These are phyloP conservation scores for Chionographis japonica DNA, from an alignment of 106 monocot species.

Conservation along the genomic window DNA sequence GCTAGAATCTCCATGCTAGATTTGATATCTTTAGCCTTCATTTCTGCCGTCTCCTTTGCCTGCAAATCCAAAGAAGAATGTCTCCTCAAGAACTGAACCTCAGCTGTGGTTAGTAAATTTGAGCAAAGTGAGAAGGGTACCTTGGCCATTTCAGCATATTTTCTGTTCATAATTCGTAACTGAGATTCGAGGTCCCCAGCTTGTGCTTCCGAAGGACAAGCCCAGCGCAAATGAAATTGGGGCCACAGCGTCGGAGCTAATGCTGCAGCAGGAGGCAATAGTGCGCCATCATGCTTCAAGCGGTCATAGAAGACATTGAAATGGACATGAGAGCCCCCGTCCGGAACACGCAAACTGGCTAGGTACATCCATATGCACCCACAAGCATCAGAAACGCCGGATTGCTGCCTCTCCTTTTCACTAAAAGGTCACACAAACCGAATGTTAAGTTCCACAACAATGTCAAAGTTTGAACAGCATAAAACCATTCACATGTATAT, in stretches of 20 bases:
- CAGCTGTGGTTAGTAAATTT: too few species aligned
- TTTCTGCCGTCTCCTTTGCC: constrained; percentile 69
- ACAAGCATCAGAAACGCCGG: constrained; percentile 39
- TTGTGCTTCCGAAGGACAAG: constrained; percentile 81
- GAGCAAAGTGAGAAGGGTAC: constrained; percentile 26
- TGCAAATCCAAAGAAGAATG: constrained; percentile 18
- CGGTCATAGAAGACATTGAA: constrained; percentile 80
- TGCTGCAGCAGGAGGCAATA: constrained; percentile 85
- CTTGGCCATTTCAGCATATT: constrained; percentile 50
- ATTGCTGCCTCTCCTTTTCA: constrained; percentile 90
- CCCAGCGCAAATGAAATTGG: constrained; percentile 93
- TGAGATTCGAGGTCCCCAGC: constrained; percentile 66
- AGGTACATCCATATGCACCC: constrained; percentile 93
- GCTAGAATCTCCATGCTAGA: constrained; percentile 29
- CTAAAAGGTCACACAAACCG: constrained; percentile 21
- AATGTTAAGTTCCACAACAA: not conserved
- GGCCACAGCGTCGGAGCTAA: constrained; percentile 98
- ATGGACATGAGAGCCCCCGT: constrained; percentile 63
- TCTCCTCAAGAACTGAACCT: too few species aligned
- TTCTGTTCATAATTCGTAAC: constrained; percentile 47
- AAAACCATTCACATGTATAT: not conserved
- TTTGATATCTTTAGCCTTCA: constrained; percentile 48
- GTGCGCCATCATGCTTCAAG: constrained; percentile 35
- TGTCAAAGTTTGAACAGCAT: not conserved
- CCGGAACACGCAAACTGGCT: constrained; percentile 42